These are phyloP conservation scores for Fagopyrum tataricum DNA, from an alignment of 148 eudicot species.

Conservation along the genomic window DNA sequence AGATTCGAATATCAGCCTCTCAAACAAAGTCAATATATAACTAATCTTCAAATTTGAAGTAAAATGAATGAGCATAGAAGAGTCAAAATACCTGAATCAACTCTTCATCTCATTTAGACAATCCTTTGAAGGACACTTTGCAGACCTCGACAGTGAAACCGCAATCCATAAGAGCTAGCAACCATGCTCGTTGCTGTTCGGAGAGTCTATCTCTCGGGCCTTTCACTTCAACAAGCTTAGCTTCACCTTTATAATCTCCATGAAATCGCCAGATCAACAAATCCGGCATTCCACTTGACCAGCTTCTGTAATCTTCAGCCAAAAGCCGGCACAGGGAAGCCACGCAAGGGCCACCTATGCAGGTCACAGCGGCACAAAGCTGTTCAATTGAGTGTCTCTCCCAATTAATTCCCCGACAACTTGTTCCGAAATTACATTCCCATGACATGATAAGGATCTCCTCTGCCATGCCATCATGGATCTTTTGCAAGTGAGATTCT, in stretches of 20 bases:
- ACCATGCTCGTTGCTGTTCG: constrained; percentile 94
- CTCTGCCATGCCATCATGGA: constrained; percentile 69
- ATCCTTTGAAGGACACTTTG: constrained; percentile 34
- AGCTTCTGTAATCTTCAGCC: constrained; percentile 81
- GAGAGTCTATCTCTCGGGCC: constrained; percentile 90
- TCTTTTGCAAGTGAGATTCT: constrained; percentile 53
- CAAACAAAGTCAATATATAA: background rate
- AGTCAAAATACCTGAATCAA: background rate
- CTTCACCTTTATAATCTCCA: constrained; percentile 74
- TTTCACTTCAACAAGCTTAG: constrained; percentile 95
- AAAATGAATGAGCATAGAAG: background rate
- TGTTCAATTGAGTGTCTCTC: constrained; percentile 58
- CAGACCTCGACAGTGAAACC: constrained; percentile 77
- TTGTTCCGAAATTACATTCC: constrained; percentile 70
- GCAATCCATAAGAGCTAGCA: constrained; percentile 76
- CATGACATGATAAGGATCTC: constrained; percentile 70
- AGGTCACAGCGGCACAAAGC: constrained; percentile 75
- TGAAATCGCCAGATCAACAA: constrained; percentile 76
- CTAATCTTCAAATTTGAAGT: background rate
- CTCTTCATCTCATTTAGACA: background rate
- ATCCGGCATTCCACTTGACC: constrained; percentile 98
- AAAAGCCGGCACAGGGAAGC: constrained; percentile 70
- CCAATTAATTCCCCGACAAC: constrained; percentile 87
- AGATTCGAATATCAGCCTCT: background rate
- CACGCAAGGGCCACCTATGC: constrained; percentile 72